These are phyloP conservation scores for Coelastrella sp. DNA, from an alignment of 139 green algal species.

Conservation along the genomic window DNA sequence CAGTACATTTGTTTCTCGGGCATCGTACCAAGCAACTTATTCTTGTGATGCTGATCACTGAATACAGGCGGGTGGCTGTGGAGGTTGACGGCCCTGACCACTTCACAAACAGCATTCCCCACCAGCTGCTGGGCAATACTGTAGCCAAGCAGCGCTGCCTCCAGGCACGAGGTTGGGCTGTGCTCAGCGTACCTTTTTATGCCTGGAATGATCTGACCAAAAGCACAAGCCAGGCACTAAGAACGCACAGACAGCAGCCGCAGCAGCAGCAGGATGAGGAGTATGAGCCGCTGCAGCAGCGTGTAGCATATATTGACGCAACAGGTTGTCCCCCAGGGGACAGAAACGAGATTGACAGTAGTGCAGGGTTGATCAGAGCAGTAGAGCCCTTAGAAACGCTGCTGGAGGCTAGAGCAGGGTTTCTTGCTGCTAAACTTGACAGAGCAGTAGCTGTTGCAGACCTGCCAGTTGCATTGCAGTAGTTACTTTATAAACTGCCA, in stretches of 20 bases:
- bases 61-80: slow-evolving; percentile 59
- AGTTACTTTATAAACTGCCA: too few relatives aligned
- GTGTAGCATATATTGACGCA: too few relatives aligned
- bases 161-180: slow-evolving; percentile 61
- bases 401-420: not conserved
- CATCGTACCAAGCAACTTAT: not conserved
- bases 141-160: slow-evolving; percentile 61
- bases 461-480: not conserved
- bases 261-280: not conserved
- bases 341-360: too few relatives aligned
- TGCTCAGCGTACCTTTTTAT: slow-evolving; percentile 65
- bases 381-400: not conserved
- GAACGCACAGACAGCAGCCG: not conserved
- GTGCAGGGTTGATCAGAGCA: too few relatives aligned
- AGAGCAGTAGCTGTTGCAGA: not conserved
- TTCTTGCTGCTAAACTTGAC: not conserved
- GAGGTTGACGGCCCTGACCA: slow-evolving; percentile 76
- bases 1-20: not conserved
- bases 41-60: not conserved
- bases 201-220: slow-evolving; percentile 52
- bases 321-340: too few relatives aligned
- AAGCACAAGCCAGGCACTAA: not conserved
- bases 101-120: slow-evolving; percentile 61
- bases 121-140: slow-evolving; percentile 56
- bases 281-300: not conserved